These are phyloP conservation scores for Lasiodiplodia citricola DNA, from an alignment of 2,329 filamentous ascomycete genomes.

Conservation along the genomic window DNA sequence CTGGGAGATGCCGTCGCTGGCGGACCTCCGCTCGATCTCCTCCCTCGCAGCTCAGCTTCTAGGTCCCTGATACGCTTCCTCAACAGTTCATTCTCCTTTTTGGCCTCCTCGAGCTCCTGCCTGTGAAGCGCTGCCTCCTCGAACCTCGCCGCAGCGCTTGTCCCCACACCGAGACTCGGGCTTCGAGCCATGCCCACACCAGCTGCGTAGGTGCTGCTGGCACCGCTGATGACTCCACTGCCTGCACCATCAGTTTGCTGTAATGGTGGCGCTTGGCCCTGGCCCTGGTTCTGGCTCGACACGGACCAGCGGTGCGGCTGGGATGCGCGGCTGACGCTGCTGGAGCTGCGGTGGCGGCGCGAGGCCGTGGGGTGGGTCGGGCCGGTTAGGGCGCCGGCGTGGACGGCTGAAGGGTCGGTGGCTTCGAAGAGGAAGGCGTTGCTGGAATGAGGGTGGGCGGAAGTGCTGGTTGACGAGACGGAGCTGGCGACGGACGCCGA, in stretches of 20 bases:
- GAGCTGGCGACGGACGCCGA: slow-evolving; percentile 65
- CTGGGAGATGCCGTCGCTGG: slow-evolving; percentile 30
- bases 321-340: slow-evolving; percentile 48
- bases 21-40: slow-evolving; percentile 32
- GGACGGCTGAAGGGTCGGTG: slow-evolving; percentile 53
- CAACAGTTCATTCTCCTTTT: slow-evolving; percentile 55
- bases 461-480: slow-evolving; percentile 58
- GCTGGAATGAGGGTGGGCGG: slow-evolving; percentile 35
- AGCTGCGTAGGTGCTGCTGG: slow-evolving; percentile 22
- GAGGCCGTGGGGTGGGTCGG: slow-evolving; percentile 59
- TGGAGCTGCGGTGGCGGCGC: slow-evolving; percentile 62
- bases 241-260: slow-evolving; percentile 10
- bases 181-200: slow-evolving; percentile 16
- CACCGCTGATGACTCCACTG: slow-evolving; percentile 6
- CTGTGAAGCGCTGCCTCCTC: slow-evolving; percentile 52
- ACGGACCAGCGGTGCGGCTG: slow-evolving; percentile 40
- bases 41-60: slow-evolving; percentile 46
- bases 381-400: slow-evolving; percentile 49
- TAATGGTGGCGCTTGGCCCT: background rate
- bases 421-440: slow-evolving; percentile 47
- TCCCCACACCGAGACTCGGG: slow-evolving; percentile 17
- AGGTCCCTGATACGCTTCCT: slow-evolving; percentile 55
- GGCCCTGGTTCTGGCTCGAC: slow-evolving; percentile 38
- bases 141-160: slow-evolving; percentile 35
- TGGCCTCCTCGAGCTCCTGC: slow-evolving; percentile 55